Evolutionary conservation across 2,329 filamentous ascomycete species (phyloP), one percentile per base, ranked within the genome.

Genomic region (Colletotrichum sp.): DNA sequence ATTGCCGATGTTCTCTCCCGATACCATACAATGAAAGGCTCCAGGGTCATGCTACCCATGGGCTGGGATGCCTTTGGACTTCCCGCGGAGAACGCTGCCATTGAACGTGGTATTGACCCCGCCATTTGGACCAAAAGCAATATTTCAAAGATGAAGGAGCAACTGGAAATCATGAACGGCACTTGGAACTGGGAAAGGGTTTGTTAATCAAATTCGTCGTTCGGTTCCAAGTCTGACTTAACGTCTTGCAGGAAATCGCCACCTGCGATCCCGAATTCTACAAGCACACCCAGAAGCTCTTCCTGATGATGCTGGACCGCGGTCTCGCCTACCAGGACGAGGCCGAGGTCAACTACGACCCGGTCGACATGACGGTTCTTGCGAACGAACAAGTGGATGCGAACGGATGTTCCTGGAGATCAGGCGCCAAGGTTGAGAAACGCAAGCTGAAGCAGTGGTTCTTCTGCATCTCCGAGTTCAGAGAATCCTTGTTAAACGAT

Each of bases 331-430:
- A 97, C 83, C 95, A 96, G 81, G 92, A 92, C 38, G 93, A 97
- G 79, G 94, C 95, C 24, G 86, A 96, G 77, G 96, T 98, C 79
- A 98, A 98, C 84, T 98, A 95, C 86, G 96, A 98, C 79, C 96
- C 96, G 2, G 90, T 98, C 32, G 96, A 98, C 82, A 93, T 94
- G 82, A 98, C 96, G 0, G 96, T 98, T 18, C 87, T 98, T 74
- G 96, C 96, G 13, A 98, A 98, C 82, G 96, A 98, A 84, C 96
- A 98, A 85, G 95, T 98, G n/a, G 95, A 97, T 82, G 90, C 94
- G 65, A 93, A 95, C 81, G 96, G 96, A 36, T 91, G 88, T 79
- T 98, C 95, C 3, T 98, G 96, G 96, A 91, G 95, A 72, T 97
- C 95, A 2, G 95, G 95, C 12, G 95, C 94, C 65, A 93, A 94